A percentile compares a stretch with the other conserved stretches of the same genome.
Evolutionary conservation across 345 rosid species (phyloP).

Genomic region (Turritis glabra): DNA sequence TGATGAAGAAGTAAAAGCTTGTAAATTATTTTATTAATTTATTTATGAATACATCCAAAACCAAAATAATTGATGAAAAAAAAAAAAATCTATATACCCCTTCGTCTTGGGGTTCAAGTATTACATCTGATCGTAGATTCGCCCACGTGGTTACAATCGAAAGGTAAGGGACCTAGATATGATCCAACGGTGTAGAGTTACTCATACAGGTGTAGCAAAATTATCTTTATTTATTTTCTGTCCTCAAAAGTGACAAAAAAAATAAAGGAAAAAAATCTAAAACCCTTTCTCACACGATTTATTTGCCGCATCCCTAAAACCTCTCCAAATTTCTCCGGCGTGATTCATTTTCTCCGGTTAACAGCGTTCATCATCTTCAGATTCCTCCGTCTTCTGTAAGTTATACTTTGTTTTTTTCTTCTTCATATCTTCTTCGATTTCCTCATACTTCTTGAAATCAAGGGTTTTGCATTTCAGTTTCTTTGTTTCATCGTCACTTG

Average conservation of each 20-base stretch:
- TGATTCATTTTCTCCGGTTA: constrained; percentile 23
- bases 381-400: constrained; percentile 11
- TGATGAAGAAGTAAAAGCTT: constrained; percentile 1
- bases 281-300: constrained; percentile 34
- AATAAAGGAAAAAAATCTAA: not conserved
- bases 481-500: not conserved
- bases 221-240: constrained; percentile 12
- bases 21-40: not conserved
- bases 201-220: not conserved
- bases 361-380: constrained; percentile 2
- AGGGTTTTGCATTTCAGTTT: not conserved
- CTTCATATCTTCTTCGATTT: not conserved
- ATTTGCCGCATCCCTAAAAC: constrained; percentile 40
- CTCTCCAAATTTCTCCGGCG: constrained; percentile 28
- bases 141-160: not conserved
- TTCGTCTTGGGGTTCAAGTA: constrained; percentile 22
- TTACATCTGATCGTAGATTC: not conserved
- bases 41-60: not conserved
- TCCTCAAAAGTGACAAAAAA: not conserved
- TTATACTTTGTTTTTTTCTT: not conserved
- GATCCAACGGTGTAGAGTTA: constrained; percentile 26
- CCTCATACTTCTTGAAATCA: not conserved
- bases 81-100: not conserved
- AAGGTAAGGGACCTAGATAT: not conserved
- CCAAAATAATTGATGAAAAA: not conserved